Evolutionary conservation across 164 flowering plant genomes (phyloP).

Genomic region (Akebia trifoliata): DNA sequence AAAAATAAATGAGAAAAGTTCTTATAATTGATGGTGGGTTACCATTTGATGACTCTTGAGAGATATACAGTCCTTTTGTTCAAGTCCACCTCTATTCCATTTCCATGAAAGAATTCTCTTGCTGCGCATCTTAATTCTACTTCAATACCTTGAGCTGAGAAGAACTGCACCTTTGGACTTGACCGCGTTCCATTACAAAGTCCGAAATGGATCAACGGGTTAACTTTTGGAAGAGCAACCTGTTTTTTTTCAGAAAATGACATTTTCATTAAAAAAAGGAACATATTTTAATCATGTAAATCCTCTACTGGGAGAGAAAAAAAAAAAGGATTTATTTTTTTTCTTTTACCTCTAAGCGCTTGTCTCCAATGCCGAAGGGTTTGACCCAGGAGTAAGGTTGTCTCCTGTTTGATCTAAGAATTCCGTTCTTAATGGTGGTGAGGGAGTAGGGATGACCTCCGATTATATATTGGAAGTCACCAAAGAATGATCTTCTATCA

Average conservation of each 20-base stretch:
- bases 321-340: background rate
- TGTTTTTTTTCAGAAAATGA: constrained; percentile 18
- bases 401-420: constrained; percentile 68
- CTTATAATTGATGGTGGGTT: no score
- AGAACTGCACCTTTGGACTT: constrained; percentile 71
- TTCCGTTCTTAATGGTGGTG: constrained; percentile 56
- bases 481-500: constrained; percentile 66
- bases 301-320: no score
- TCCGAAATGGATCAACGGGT: constrained; percentile 78
- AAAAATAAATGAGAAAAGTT: no score
- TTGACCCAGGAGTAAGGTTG: constrained; percentile 58
- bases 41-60: constrained; percentile 78
- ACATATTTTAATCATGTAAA: no score
- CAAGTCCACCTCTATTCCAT: constrained; percentile 61
- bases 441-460: constrained; percentile 84
- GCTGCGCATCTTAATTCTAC: constrained; percentile 65
- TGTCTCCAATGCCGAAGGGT: constrained; percentile 58
- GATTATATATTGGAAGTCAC: constrained; percentile 69
- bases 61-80: constrained; percentile 73
- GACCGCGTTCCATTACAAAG: constrained; percentile 74
- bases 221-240: constrained; percentile 49
- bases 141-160: constrained; percentile 59
- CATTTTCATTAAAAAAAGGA: no score
- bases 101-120: constrained; percentile 63
- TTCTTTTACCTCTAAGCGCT: constrained; percentile 61